Conservation (phyloP, 2,329 filamentous ascomycete species). For the Mariannaea sp. region DNA sequence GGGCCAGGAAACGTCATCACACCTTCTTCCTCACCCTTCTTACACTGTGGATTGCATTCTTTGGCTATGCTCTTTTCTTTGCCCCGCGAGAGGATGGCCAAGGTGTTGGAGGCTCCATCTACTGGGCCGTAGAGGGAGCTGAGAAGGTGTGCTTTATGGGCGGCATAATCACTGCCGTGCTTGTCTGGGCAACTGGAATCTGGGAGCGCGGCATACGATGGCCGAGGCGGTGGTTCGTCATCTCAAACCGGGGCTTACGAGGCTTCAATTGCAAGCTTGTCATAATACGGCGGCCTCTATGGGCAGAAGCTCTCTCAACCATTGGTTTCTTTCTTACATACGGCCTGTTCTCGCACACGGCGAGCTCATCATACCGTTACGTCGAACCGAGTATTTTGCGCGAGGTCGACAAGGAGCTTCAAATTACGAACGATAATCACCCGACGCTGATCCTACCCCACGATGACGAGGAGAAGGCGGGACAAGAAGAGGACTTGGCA, state of each 20-base stretch:
- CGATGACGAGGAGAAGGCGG: constrained; percentile 65
- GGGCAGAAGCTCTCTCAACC: constrained; percentile 75
- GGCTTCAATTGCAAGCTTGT: constrained; percentile 97
- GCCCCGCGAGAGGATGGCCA: constrained; percentile 94
- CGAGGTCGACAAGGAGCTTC: constrained; percentile 64
- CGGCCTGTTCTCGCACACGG: constrained; percentile 69
- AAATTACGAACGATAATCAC: constrained; percentile 49
- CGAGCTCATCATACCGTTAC: constrained; percentile 73
- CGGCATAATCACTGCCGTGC: constrained; percentile 80
- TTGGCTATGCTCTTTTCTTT: constrained; percentile 89
- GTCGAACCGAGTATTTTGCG: constrained; percentile 68
- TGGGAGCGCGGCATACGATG: constrained; percentile 95
- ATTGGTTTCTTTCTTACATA: constrained; percentile 79
- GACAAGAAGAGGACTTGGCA: constrained; percentile 87
- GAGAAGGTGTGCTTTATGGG: constrained; percentile 93
- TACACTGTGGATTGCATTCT: constrained; percentile 78
- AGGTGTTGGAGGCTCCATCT: constrained; percentile 89
- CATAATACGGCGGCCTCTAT: constrained; percentile 81
- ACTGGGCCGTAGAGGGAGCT: constrained; percentile 90
- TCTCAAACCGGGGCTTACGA: constrained; percentile 86
- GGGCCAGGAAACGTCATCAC: constrained; percentile 86
- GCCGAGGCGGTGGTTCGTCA: constrained; percentile 87
- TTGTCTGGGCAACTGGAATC: constrained; percentile 94
- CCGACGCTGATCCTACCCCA: constrained; percentile 49
- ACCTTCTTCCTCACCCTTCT: constrained; percentile 88